Conservation (phyloP, 306 rosid species). For the Canavalia ensiformis region DNA sequence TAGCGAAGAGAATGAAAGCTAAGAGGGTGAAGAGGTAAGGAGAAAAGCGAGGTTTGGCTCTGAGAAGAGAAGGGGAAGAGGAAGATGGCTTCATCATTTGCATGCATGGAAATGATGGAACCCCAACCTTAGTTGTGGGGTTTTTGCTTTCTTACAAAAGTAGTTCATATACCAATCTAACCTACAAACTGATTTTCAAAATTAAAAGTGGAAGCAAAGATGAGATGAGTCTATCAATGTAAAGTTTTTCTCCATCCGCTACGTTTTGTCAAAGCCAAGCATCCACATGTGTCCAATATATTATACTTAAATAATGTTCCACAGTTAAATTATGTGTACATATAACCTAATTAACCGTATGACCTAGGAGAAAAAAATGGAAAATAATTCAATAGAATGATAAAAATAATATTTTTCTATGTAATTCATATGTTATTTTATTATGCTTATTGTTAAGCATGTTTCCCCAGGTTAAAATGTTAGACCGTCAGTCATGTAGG, state of each 20-base stretch:
- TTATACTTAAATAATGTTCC: background rate
- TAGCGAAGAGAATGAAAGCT: slow-evolving; percentile 76
- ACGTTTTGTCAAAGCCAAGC: background rate
- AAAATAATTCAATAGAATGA: too few species aligned
- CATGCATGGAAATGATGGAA: background rate
- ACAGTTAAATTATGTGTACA: too few species aligned
- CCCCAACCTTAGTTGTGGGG: background rate
- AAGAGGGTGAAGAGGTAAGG: slow-evolving; percentile 73
- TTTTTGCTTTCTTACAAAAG: background rate
- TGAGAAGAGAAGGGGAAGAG: slow-evolving; percentile 49
- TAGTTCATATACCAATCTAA: background rate
- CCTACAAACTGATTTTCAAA: background rate
- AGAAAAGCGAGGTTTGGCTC: slow-evolving; percentile 73
- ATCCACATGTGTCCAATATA: background rate
- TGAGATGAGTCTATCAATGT: background rate
- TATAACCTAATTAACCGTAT: too few species aligned
- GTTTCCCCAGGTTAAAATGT: background rate
- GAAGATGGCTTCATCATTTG: slow-evolving; percentile 73
- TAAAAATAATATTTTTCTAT: too few species aligned
- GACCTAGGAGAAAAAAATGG: too few species aligned
- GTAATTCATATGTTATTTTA: background rate
- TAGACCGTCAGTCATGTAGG: background rate
- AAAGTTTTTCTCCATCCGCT: background rate
- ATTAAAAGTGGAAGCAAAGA: background rate
- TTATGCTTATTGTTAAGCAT: background rate